phyloP scores from a whole-genome alignment of 192 early-diverging fungal species.

The Neocallimastix lanati region DNA sequence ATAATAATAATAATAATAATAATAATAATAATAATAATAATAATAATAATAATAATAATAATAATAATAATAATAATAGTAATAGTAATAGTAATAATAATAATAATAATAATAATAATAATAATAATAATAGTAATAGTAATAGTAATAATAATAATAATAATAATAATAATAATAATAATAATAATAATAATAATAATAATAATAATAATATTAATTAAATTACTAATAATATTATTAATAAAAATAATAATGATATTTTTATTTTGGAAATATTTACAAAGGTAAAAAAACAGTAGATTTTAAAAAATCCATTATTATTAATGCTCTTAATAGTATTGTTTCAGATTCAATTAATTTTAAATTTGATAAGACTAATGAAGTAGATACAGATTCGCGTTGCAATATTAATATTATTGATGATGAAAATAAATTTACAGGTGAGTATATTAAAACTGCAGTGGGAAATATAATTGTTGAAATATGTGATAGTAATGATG shows the following conservation, averaged over 20 bases:
- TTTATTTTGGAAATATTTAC: neutral
- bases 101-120: too few relatives aligned
- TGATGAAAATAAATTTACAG: neutral
- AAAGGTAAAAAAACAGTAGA: neutral
- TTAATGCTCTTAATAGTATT: neutral
- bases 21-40: too few relatives aligned
- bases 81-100: too few relatives aligned
- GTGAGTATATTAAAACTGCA: neutral
- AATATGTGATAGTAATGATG: neutral
- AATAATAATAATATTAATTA: neutral
- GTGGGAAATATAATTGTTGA: neutral
- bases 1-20: too few relatives aligned
- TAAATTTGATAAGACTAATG: neutral
- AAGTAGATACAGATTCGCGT: neutral
- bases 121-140: neutral
- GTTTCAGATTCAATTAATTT: neutral
- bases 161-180: neutral
- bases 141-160: neutral
- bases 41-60: neutral
- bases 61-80: neutral
- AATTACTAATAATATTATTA: neutral
- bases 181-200: neutral
- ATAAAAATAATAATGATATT: too few relatives aligned
- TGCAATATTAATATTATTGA: neutral
- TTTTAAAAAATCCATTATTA: neutral